These are phyloP conservation scores for Rostrohypoxylon terebratum DNA, from an alignment of 495 filamentous ascomycete species.

Conservation along the genomic window DNA sequence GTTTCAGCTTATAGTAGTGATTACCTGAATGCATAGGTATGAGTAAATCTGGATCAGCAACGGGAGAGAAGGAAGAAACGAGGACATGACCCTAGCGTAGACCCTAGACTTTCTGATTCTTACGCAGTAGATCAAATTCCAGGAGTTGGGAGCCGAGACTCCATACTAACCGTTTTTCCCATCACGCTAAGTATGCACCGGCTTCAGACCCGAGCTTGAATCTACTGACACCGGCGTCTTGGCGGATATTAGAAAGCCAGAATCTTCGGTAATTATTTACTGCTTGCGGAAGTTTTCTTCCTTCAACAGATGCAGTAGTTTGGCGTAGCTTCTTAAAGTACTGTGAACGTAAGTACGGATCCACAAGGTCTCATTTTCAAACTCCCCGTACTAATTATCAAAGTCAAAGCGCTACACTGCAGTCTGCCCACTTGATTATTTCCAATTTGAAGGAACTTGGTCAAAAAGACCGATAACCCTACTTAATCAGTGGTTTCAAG, in stretches of 20 bases:
- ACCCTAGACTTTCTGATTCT: neutral
- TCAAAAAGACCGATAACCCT: neutral
- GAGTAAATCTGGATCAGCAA: conserved; percentile 3
- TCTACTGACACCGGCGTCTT: conserved; percentile 22
- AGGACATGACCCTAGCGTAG: neutral
- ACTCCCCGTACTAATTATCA: neutral
- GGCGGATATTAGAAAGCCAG: conserved; percentile 1
- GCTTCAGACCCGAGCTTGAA: conserved; percentile 21
- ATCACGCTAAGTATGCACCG: conserved; percentile 30
- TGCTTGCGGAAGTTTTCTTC: conserved; percentile 26
- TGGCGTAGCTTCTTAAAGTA: neutral
- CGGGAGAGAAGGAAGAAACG: neutral
- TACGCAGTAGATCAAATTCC: conserved; percentile 18
- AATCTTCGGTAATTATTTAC: conserved; percentile 39
- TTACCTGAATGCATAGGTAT: neutral
- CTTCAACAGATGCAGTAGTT: neutral
- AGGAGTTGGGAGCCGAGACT: conserved; percentile 21
- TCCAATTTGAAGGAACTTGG: neutral
- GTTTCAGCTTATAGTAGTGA: conserved; percentile 10
- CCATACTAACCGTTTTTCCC: conserved; percentile 14
- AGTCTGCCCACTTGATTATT: neutral
- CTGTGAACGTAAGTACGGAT: neutral
- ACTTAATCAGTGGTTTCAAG: neutral
- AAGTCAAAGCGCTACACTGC: conserved; percentile 24
- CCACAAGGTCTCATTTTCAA: neutral